A percentile compares a stretch with the other conserved stretches of the same genome.
Conservation (phyloP, 495 filamentous ascomycete species). For the Penicillium chermesinum region DNA sequence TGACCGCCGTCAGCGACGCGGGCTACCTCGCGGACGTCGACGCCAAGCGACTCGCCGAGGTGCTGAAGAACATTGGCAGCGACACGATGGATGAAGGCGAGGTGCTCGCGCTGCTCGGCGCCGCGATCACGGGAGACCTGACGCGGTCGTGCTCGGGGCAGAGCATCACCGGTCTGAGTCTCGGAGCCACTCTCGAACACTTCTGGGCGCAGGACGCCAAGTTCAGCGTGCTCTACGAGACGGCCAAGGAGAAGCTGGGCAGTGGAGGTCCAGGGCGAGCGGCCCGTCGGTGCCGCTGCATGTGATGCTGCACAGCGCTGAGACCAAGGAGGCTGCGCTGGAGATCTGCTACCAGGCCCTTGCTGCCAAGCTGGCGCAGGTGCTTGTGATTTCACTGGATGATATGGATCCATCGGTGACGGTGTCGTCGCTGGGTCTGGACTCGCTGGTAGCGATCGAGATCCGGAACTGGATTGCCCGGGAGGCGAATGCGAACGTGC, state of each 20-base stretch:
- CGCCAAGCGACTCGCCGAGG: slow-evolving; percentile 18
- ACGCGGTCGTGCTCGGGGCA: slow-evolving; percentile 16
- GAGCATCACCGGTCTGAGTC: slow-evolving; percentile 21
- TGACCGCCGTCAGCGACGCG: slow-evolving; percentile 23
- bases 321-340: slow-evolving; percentile 22
- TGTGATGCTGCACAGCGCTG: slow-evolving; percentile 11
- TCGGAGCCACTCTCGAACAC: slow-evolving; percentile 14
- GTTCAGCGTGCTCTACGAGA: slow-evolving; percentile 16
- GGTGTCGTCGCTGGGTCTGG: slow-evolving; percentile 27
- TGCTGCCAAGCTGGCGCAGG: slow-evolving; percentile 23
- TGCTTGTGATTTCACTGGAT: slow-evolving; percentile 22
- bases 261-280: background rate
- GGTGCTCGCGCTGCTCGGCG: slow-evolving; percentile 18
- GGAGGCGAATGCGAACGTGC: slow-evolving; percentile 32
- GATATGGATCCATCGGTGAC: slow-evolving; percentile 31
- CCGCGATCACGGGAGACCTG: slow-evolving; percentile 18
- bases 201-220: slow-evolving; percentile 26
- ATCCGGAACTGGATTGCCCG: slow-evolving; percentile 35
- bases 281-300: slow-evolving; percentile 17
- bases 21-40: slow-evolving; percentile 25
- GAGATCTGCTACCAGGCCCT: slow-evolving; percentile 23
- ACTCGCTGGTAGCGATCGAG: slow-evolving; percentile 37
- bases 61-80: slow-evolving; percentile 26
- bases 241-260: slow-evolving; percentile 9
- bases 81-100: slow-evolving; percentile 23